Conservation (phyloP, 2,329 filamentous ascomycete genomes). For the Dissoconium aciculare region DNA sequence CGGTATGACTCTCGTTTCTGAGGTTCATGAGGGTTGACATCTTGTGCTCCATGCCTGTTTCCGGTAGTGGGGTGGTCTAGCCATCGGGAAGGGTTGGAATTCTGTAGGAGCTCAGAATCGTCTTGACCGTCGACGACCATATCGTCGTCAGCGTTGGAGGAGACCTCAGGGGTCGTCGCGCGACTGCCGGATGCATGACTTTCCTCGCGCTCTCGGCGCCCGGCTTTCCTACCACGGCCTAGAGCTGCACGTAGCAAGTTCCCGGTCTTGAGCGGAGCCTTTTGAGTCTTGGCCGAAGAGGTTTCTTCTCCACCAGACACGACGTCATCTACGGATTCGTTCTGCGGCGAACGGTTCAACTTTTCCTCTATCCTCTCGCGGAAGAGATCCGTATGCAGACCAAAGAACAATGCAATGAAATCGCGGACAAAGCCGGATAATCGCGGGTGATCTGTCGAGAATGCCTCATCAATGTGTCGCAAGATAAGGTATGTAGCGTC, state of each 20-base stretch:
- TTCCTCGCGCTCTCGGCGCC: constrained; percentile 61
- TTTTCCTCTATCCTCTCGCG: constrained; percentile 47
- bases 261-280: constrained; percentile 36
- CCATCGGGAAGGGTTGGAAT: constrained; percentile 54
- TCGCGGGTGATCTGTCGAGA: constrained; percentile 29
- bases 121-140: constrained; percentile 34
- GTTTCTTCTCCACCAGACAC: constrained; percentile 52
- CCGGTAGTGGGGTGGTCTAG: constrained; percentile 42
- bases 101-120: constrained; percentile 23
- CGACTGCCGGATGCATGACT: constrained; percentile 67
- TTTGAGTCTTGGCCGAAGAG: constrained; percentile 53
- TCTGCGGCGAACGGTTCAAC: constrained; percentile 34
- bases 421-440: constrained; percentile 35
- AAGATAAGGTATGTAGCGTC: constrained; percentile 34
- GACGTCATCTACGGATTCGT: constrained; percentile 62
- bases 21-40: constrained; percentile 60
- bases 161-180: constrained; percentile 73
- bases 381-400: constrained; percentile 39
- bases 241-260: constrained; percentile 73
- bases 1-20: constrained; percentile 72
- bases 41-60: constrained; percentile 44
- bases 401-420: constrained; percentile 37
- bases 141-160: constrained; percentile 65
- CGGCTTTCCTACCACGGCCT: constrained; percentile 56
- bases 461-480: constrained; percentile 28